phyloP scores from a whole-genome alignment of 2,329 filamentous ascomycete species.

The Rasamsonia emersonii region DNA sequence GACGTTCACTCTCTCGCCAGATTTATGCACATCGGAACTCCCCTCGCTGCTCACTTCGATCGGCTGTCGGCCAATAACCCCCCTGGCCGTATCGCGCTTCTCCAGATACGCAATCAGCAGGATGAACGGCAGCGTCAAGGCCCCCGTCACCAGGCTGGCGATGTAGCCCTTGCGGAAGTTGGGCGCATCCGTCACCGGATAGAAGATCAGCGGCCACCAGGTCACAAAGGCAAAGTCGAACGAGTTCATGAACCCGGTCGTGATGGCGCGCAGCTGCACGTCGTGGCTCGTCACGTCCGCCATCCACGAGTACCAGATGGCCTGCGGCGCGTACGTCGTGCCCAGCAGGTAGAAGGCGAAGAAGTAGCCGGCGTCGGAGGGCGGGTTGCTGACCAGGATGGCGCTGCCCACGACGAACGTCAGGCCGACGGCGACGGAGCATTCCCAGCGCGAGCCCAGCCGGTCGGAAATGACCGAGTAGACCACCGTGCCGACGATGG shows the following conservation, averaged over 20 bases:
- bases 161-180: conserved; percentile 33
- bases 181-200: conserved; percentile 33
- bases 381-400: conserved; percentile 27
- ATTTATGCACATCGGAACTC: too few relatives aligned
- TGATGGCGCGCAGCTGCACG: conserved; percentile 37
- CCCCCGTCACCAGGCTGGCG: conserved; percentile 31
- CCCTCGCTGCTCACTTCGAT: too few relatives aligned
- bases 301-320: conserved; percentile 42
- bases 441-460: conserved; percentile 37
- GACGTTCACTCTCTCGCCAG: too few relatives aligned
- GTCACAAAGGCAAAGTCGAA: conserved; percentile 38
- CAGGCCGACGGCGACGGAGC: conserved; percentile 34
- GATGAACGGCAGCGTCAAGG: conserved; percentile 29
- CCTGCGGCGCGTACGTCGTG: conserved; percentile 39
- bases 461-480: conserved; percentile 37
- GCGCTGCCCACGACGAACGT: conserved; percentile 36
- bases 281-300: conserved; percentile 29
- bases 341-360: conserved; percentile 39
- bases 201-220: conserved; percentile 36
- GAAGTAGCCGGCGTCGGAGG: conserved; percentile 30
- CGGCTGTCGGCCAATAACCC: conserved; percentile 22
- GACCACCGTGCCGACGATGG: conserved; percentile 34
- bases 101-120: conserved; percentile 31
- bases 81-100: conserved; percentile 17
- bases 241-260: conserved; percentile 38